A percentile compares a stretch with the other conserved stretches of the same genome.
Conservation (phyloP, 352 stramenopile genomes). For the Thalassiosira delicatula region DNA sequence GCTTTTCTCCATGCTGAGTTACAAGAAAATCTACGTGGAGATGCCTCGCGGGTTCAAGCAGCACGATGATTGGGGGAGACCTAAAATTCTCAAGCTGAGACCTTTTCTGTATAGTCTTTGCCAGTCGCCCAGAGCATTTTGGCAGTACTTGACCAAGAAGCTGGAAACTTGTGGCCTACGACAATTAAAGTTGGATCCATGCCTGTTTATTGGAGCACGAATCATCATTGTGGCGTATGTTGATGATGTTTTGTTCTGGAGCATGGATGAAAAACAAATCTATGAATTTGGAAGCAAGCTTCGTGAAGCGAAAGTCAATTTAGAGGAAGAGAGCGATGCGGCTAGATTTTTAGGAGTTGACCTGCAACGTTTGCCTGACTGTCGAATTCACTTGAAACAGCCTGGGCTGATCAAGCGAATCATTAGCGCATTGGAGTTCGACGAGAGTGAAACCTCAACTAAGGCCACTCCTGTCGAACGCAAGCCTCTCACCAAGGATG, state of each 20-base stretch:
- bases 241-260: constrained; percentile 62
- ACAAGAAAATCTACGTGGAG: constrained; percentile 10
- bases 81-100: background rate
- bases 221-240: constrained; percentile 63
- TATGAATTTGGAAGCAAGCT: constrained; percentile 46
- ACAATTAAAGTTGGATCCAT: constrained; percentile 53
- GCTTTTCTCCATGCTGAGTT: background rate
- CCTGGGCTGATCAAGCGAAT: constrained; percentile 53
- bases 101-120: constrained; percentile 1
- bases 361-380: constrained; percentile 40
- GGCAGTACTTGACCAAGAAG: background rate
- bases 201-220: constrained; percentile 60
- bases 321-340: constrained; percentile 59
- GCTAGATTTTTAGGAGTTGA: constrained; percentile 69
- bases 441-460: background rate
- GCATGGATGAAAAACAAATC: constrained; percentile 28
- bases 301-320: constrained; percentile 19
- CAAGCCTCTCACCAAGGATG: constrained; percentile 26
- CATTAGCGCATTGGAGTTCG: constrained; percentile 51
- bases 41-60: background rate
- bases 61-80: background rate
- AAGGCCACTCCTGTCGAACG: constrained; percentile 34
- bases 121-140: constrained; percentile 21
- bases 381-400: constrained; percentile 51
- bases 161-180: constrained; percentile 22